Evolutionary conservation across 148 eudicot genomes (phyloP), one percentile per base, ranked within the genome.

Genomic region (Silene conica): DNA sequence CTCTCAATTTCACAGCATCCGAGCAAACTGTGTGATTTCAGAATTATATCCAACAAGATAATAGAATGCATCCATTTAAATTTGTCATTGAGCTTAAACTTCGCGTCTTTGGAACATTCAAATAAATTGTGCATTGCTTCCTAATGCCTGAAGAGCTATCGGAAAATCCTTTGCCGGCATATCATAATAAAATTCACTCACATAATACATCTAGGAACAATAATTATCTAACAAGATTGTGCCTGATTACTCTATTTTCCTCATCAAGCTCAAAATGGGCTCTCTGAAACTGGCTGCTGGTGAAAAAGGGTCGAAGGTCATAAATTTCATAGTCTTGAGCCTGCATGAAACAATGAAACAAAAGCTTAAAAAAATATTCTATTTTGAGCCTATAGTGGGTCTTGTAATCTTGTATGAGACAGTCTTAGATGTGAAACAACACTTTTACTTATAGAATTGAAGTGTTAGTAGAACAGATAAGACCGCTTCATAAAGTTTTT

Each of bases 231-330:
- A 76, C 58, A 19, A 92, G 75, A 69, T 74, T 83, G 78, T 94
- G 96, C 69, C 91, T 84, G 50, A 94, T 91, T 21, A 89, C 67
- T 41, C 89, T 84, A 15, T 85, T 75, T 54, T 64, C 88, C 78
- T 86, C 89, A 76, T 88, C 88, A 74, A 94, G 77, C 83, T 79
- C 86, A 54, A 94, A 94, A 83, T 83, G 77, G 45, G 89, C 91
- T 58, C 69, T 83, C 38, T 81, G 70, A 77, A 94, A 94, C 55
- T 87, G 89, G 60, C 78, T 63, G 67, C 97, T 88, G 13, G 86
- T 81, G 80, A 94, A 94, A 82, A 94, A 94, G 25, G 98, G 84
- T 57, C 77, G 73, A 75, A 94, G 78, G 86, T 94, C 98, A 41
- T 85, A 80, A 8, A 94, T 94, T 38, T 88, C 97, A 75, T 87